Base-by-base conservation (phyloP, 2,329 filamentous ascomycete genomes). In the Emmonsia crescens region DNA sequence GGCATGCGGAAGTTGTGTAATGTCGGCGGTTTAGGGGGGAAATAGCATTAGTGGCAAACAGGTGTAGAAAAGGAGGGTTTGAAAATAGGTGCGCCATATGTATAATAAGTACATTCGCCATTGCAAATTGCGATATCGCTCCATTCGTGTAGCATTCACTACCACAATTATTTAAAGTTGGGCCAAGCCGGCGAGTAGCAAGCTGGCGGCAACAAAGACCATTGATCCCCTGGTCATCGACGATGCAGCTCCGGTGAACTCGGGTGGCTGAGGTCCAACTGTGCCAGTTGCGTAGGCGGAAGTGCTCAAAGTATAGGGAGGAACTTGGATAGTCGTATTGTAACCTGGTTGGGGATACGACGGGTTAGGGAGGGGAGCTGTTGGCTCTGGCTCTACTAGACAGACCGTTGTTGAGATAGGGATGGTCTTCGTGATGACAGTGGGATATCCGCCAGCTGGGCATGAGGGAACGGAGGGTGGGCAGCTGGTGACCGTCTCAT, bases 391-490 rank as follows among this genome's bases (percentile, higher is more conserved):
- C 36, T 38, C 36, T 31, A 75, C 72, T 40, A 77, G 83, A 79
- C 83, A 85, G 69, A 86, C 71, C 49, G 84, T 86, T 64, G 84
- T 86, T 57, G 80, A 82, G 56, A 85, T 68, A 49, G 83, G 74
- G 63, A 86, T 70, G 6, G 80, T 83, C 62, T 82, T 77, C 1
- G 82, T 83, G 60, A 81, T 74, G 36, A 83, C 70, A 0, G 75
- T 77, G 52, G 79, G 76, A 12, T 77, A 79, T 60, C n/a, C 27
- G 48, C 74, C 71, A 61, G 76, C 78, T 36, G 82, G 82, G 77
- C 82, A 85, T 74, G 82, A 73, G 44, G 72, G 72, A 57, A 76
- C 71, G 0, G 68, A 71, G 2, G 75, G 66, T 16, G 73, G 72
- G 60, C 74, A 77, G 67, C 72, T 75, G 29, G 75, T 77, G 62